Evolutionary conservation across 2,329 filamentous ascomycete genomes (phyloP).

Genomic region (Trichoderma asperellum): DNA sequence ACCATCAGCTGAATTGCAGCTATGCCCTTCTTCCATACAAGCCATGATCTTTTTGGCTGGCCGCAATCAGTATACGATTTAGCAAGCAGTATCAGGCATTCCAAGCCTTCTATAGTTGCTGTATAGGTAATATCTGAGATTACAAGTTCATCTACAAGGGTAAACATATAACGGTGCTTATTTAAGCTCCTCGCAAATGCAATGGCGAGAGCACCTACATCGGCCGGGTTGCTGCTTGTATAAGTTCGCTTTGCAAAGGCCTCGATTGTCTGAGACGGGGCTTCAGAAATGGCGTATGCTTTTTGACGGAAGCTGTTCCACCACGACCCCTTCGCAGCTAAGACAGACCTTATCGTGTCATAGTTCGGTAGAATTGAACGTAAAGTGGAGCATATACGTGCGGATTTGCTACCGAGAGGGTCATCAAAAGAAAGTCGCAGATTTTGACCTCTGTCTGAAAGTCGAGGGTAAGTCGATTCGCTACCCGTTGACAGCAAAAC

Average conservation of each 20-base stretch:
- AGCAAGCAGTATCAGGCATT: slow-evolving; percentile 47
- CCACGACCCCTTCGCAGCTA: slow-evolving; percentile 42
- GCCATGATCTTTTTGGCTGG: slow-evolving; percentile 49
- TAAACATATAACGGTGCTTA: slow-evolving; percentile 38
- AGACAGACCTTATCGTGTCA: slow-evolving; percentile 30
- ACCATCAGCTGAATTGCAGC: slow-evolving; percentile 49
- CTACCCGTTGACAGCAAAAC: background rate
- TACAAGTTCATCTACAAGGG: slow-evolving; percentile 46
- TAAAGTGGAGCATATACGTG: slow-evolving; percentile 28
- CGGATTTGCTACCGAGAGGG: background rate
- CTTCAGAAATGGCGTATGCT: slow-evolving; percentile 42
- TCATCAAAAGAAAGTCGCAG: background rate
- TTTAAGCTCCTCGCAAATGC: slow-evolving; percentile 44
- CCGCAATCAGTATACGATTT: slow-evolving; percentile 51
- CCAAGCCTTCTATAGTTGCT: slow-evolving; percentile 48
- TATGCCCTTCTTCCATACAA: slow-evolving; percentile 46
- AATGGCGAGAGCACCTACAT: slow-evolving; percentile 45
- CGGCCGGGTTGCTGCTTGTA: slow-evolving; percentile 42
- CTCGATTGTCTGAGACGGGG: slow-evolving; percentile 38
- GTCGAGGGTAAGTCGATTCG: background rate
- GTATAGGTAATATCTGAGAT: slow-evolving; percentile 47
- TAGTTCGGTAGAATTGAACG: slow-evolving; percentile 32
- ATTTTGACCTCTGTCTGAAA: background rate
- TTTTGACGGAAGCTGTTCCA: slow-evolving; percentile 49
- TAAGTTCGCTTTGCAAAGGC: slow-evolving; percentile 45